Percentiles rank a stretch among this genome's conserved stretches.
phyloP scores from a whole-genome alignment of 2,329 filamentous ascomycete species.

The Chaetomium sp. region DNA sequence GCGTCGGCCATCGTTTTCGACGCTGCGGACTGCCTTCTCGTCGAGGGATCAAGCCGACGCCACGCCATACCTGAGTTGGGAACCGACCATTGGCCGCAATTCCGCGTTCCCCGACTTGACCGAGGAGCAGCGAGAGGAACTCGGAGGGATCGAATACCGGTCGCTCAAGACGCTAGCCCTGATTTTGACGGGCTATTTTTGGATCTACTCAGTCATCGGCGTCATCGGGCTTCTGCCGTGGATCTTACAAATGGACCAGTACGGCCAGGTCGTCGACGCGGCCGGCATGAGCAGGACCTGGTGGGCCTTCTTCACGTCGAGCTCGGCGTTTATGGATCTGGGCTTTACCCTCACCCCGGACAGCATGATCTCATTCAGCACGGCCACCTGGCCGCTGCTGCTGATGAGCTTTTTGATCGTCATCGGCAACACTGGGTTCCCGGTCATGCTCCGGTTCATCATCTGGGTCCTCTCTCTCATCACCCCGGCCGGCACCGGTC shows the following conservation, averaged over 20 bases:
- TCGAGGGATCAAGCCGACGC: constrained; percentile 46
- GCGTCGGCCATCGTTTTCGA: constrained; percentile 48
- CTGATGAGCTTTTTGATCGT: constrained; percentile 81
- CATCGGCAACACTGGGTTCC: constrained; percentile 92
- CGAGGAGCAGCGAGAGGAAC: constrained; percentile 85
- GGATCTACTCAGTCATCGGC: constrained; percentile 74
- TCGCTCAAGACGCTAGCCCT: constrained; percentile 79
- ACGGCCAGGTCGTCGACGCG: constrained; percentile 56
- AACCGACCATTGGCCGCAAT: constrained; percentile 86
- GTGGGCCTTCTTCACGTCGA: constrained; percentile 90
- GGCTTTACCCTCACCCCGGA: constrained; percentile 88
- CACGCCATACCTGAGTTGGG: constrained; percentile 90
- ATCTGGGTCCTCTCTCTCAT: constrained; percentile 76
- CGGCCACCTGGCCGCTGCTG: constrained; percentile 67
- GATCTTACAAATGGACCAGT: constrained; percentile 60
- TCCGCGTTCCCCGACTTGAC: constrained; percentile 85
- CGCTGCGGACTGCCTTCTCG: constrained; percentile 48
- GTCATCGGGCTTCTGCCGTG: constrained; percentile 71
- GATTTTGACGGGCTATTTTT: constrained; percentile 73
- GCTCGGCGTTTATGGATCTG: constrained; percentile 89
- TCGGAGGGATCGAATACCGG: constrained; percentile 94
- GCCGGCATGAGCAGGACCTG: constrained; percentile 63
- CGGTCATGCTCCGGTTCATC: constrained; percentile 85
- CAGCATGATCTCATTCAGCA: constrained; percentile 86
- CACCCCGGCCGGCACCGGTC: constrained; percentile 56